Evolutionary conservation across 371 early-diverging fungal species (phyloP).

Genomic region (Dichotomocladium elegans): DNA sequence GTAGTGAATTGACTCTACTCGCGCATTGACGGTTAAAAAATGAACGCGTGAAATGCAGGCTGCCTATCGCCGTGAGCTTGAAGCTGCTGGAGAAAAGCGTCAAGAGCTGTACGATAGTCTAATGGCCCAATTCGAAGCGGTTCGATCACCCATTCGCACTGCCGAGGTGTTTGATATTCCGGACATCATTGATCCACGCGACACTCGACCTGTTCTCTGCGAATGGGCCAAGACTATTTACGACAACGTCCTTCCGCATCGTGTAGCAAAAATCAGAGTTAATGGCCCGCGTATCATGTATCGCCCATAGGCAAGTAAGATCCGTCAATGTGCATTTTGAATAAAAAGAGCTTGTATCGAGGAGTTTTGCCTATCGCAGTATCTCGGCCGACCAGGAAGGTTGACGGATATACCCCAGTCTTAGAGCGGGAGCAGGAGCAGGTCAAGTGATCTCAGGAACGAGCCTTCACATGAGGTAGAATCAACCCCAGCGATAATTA

Average conservation of each 20-base stretch:
- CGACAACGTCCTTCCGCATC: slow-evolving; percentile 33
- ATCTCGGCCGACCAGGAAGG: too few relatives aligned
- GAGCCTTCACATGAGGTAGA: too few relatives aligned
- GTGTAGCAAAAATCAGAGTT: slow-evolving; percentile 28
- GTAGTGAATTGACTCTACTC: too few relatives aligned
- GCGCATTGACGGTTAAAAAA: too few relatives aligned
- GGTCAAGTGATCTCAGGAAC: too few relatives aligned
- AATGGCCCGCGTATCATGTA: slow-evolving; percentile 34
- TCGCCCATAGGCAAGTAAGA: slow-evolving; percentile 37
- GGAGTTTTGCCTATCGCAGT: too few relatives aligned
- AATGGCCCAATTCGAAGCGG: slow-evolving; percentile 38
- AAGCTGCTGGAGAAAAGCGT: slow-evolving; percentile 43
- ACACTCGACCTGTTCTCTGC: slow-evolving; percentile 35
- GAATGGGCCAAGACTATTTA: slow-evolving; percentile 45
- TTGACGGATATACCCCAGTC: too few relatives aligned
- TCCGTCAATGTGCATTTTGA: too few relatives aligned
- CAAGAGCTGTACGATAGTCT: slow-evolving; percentile 34
- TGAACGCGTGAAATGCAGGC: slow-evolving; percentile 28
- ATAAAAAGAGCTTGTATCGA: too few relatives aligned
- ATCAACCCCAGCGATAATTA: too few relatives aligned
- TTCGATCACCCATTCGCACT: slow-evolving; percentile 40
- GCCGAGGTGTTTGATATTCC: slow-evolving; percentile 45
- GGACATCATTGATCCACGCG: slow-evolving; percentile 47
- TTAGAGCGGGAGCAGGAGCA: too few relatives aligned
- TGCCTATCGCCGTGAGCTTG: slow-evolving; percentile 36